Base-by-base conservation (phyloP, 1,284 basidiomycete species). In the Ganoderma leucocontextum region DNA sequence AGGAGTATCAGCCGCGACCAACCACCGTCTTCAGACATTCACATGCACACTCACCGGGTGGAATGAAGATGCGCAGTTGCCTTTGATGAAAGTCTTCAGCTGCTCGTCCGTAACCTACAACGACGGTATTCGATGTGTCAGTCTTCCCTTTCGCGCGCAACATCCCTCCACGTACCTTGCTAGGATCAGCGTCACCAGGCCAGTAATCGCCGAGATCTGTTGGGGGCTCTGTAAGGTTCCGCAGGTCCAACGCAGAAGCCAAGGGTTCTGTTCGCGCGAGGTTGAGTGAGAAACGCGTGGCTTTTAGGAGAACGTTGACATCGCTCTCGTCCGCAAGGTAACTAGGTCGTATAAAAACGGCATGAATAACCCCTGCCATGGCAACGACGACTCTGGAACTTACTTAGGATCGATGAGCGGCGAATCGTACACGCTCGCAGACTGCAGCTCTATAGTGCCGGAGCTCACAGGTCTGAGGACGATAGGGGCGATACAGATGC, bases 341-440 rank as follows among this genome's bases (percentile, higher is more conserved):
- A 64, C 75, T 77, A 17, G 15, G 15, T 17, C 13, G 41, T 17
- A 42, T 29, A 29, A 29, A 29, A 29, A 29, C 29, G 2, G 41
- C 13, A 15, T 15, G 6, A 15, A 17, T 6, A 17, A 42, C 41
- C 6, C 2, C 6, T 19, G 41, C 17, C 6, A 42, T 15, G 44
- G 33, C 35, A 4, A 33, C 17, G 22, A 36, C 13, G n/a, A 22
- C 41, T 4, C 15, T 25, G 52, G 36, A 53, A 77, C 80, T 47
- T 74, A 79, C 77, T 81, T 80, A 35, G 82, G 81, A 68, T 85
- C 80, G 67, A 86, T 83, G 9, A 79, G 41, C 0, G 85, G 83
- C 6, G 79, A 72, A 47, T 83, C 83, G 62, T 76, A 81, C 1
- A 79, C 77, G 60, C 78, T 80, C 3, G 72, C 69, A 5, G 78